These are phyloP conservation scores for Phytopythium chamaehyphon DNA, from an alignment of 352 stramenopile genomes.

Conservation along the genomic window DNA sequence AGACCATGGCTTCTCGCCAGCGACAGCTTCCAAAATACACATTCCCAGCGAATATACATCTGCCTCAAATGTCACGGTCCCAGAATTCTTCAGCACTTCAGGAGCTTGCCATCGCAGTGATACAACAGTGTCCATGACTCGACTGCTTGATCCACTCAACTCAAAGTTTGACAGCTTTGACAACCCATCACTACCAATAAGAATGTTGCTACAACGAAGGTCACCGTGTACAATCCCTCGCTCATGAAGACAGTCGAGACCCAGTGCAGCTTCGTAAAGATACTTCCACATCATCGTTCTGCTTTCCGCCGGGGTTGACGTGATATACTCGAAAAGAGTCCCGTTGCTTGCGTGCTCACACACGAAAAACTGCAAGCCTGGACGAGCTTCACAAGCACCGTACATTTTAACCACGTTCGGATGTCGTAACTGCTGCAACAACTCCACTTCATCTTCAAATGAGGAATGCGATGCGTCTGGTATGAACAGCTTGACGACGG, in stretches of 20 bases:
- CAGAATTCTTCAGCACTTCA: slow-evolving; percentile 3
- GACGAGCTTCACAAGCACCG: slow-evolving; percentile 6
- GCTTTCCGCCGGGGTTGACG: background rate
- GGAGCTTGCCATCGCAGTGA: slow-evolving; percentile 4
- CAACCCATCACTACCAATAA: slow-evolving; percentile 5
- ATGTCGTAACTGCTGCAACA: slow-evolving; percentile 9
- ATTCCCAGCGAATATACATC: slow-evolving; percentile 15
- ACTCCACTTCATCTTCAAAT: slow-evolving; percentile 8
- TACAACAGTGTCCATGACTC: background rate
- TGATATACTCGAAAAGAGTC: slow-evolving; percentile 1
- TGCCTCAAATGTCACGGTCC: background rate
- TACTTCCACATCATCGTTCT: slow-evolving; percentile 5
- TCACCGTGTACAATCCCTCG: slow-evolving; percentile 5
- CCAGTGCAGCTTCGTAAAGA: slow-evolving; percentile 8
- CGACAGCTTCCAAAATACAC: slow-evolving; percentile 11
- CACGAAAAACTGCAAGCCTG: slow-evolving; percentile 6
- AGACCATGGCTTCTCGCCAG: slow-evolving; percentile 3
- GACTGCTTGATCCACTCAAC: slow-evolving; percentile 1
- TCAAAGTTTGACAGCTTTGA: slow-evolving; percentile 8
- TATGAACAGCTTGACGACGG: slow-evolving; percentile 10
- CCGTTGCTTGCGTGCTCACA: slow-evolving; percentile 9
- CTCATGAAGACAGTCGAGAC: slow-evolving; percentile 8
- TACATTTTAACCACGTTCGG: slow-evolving; percentile 15
- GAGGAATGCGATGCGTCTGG: background rate
- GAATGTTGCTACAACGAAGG: slow-evolving; percentile 8